phyloP scores from a whole-genome alignment of 2,329 filamentous ascomycete species.

The Apiospora marii region DNA sequence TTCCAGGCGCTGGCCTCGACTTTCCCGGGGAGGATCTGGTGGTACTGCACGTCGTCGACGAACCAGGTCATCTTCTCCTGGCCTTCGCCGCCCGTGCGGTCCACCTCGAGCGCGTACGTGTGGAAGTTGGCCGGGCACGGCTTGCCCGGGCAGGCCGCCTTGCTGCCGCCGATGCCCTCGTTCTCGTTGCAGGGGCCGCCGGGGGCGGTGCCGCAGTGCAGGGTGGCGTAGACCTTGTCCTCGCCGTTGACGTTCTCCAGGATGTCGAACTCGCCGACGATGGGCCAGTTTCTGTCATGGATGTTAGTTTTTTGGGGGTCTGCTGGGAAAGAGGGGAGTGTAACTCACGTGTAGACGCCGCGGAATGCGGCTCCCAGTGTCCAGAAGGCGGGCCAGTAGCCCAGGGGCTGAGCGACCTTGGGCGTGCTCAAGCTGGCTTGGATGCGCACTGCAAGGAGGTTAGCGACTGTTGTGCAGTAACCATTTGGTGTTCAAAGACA shows the following conservation, averaged over 20 bases:
- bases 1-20: conserved; percentile 37
- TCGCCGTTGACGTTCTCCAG: conserved; percentile 42
- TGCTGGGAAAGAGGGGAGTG: not conserved
- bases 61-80: conserved; percentile 37
- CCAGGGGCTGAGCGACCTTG: conserved; percentile 26
- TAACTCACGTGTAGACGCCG: conserved; percentile 39
- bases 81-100: conserved; percentile 26
- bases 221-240: conserved; percentile 32
- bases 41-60: conserved; percentile 35
- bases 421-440: conserved; percentile 27
- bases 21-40: conserved; percentile 33
- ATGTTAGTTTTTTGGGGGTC: too few species aligned
- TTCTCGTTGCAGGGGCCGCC: conserved; percentile 42
- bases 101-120: conserved; percentile 41
- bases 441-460: conserved; percentile 24
- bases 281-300: conserved; percentile 37
- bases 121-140: conserved; percentile 37
- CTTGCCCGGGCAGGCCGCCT: conserved; percentile 23
- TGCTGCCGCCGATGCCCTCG: conserved; percentile 33
- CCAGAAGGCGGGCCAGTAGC: conserved; percentile 57
- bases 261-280: conserved; percentile 41
- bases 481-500: too few species aligned
- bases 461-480: not conserved
- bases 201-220: conserved; percentile 41
- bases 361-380: conserved; percentile 49